phyloP scores from a whole-genome alignment of 768 basidiomycete genomes.

The Holtermannia corniformis region DNA sequence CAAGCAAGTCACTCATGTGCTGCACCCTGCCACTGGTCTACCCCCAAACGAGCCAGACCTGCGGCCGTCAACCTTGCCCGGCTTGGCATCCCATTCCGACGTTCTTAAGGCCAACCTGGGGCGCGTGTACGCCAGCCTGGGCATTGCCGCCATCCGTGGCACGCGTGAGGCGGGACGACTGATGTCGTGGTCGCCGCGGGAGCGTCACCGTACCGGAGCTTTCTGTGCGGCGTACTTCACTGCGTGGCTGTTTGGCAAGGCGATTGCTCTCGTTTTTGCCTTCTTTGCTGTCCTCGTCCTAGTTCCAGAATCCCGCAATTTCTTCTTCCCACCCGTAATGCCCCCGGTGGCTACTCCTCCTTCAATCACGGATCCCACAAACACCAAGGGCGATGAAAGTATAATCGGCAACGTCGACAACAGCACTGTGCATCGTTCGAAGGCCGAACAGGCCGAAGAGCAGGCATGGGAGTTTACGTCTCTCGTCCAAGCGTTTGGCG shows the following conservation, averaged over 20 bases:
- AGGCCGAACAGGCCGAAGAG: slow-evolving; percentile 43
- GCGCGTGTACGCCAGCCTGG: slow-evolving; percentile 40
- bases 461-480: slow-evolving; percentile 43
- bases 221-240: slow-evolving; percentile 41
- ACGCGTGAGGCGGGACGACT: slow-evolving; percentile 37
- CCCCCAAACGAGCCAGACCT: slow-evolving; percentile 43
- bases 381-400: slow-evolving; percentile 42
- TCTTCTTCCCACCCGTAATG: slow-evolving; percentile 41
- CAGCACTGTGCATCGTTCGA: slow-evolving; percentile 38
- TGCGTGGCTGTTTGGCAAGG: slow-evolving; percentile 40
- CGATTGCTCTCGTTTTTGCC: slow-evolving; percentile 33
- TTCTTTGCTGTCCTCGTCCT: slow-evolving; percentile 39
- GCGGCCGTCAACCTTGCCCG: slow-evolving; percentile 41
- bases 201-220: slow-evolving; percentile 31
- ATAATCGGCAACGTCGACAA: slow-evolving; percentile 38
- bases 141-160: slow-evolving; percentile 36
- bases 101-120: slow-evolving; percentile 42
- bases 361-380: slow-evolving; percentile 43
- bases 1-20: slow-evolving; percentile 43
- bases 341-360: slow-evolving; percentile 40
- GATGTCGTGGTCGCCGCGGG: slow-evolving; percentile 40
- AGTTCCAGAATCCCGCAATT: slow-evolving; percentile 35
- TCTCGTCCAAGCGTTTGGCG: slow-evolving; percentile 25
- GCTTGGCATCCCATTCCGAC: slow-evolving; percentile 42
- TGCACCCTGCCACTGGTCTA: slow-evolving; percentile 39